phyloP scores from a whole-genome alignment of 1,139 yeast genomes.

The Suhomyces ambrosiae region DNA sequence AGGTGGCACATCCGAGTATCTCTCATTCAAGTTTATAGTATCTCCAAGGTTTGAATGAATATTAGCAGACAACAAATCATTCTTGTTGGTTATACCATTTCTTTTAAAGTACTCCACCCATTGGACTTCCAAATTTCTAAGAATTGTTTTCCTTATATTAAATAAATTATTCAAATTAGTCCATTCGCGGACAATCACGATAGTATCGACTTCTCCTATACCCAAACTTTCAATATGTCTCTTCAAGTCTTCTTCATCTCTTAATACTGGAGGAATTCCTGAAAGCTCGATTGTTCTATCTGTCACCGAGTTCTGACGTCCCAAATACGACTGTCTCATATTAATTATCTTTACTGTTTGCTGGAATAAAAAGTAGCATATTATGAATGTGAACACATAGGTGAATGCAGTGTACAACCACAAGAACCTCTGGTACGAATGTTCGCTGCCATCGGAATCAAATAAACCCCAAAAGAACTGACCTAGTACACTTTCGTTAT shows the following conservation, averaged over 20 bases:
- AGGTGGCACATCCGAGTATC: conserved; percentile 13
- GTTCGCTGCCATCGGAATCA: conserved; percentile 9
- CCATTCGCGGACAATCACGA: conserved; percentile 88
- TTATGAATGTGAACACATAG: conserved; percentile 74
- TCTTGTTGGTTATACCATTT: conserved; percentile 33
- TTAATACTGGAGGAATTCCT: conserved; percentile 84
- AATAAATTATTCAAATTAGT: conserved; percentile 65
- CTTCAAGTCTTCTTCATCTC: conserved; percentile 68
- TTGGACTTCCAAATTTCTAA: conserved; percentile 63
- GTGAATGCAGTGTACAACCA: conserved; percentile 80
- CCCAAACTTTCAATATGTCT: conserved; percentile 75
- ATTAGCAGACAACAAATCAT: conserved; percentile 31
- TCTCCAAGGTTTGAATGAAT: conserved; percentile 36
- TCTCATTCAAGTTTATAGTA: conserved; percentile 22
- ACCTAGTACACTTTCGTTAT: conserved; percentile 5
- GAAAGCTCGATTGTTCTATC: conserved; percentile 88
- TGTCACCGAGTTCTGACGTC: conserved; percentile 86
- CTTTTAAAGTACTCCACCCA: conserved; percentile 74
- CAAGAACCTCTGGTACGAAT: conserved; percentile 20
- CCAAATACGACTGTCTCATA: conserved; percentile 80
- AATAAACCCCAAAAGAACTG: conserved; percentile 3
- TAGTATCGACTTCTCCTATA: conserved; percentile 75
- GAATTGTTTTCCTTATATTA: conserved; percentile 54
- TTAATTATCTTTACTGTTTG: conserved; percentile 74
- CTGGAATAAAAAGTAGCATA: conserved; percentile 60